Evolutionary conservation across 805 yeast genomes (phyloP).

Genomic region (Candida methanosorbosa): DNA sequence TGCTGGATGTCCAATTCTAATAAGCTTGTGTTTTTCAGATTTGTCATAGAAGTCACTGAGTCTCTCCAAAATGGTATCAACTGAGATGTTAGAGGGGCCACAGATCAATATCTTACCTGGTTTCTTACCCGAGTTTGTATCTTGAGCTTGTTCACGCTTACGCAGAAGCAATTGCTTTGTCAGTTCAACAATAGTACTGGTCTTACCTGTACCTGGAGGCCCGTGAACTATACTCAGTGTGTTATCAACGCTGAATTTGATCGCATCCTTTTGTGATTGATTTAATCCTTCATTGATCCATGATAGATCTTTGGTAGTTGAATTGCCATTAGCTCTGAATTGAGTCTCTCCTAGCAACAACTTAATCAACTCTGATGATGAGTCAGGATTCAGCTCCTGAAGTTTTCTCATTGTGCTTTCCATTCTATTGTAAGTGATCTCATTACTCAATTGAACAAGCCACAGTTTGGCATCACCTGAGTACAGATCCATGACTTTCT

Average conservation of each 20-base stretch:
- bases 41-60: conserved; percentile 35
- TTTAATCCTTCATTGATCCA: conserved; percentile 44
- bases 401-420: conserved; percentile 64
- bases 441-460: conserved; percentile 60
- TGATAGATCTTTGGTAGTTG: conserved; percentile 8
- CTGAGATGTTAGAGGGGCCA: conserved; percentile 91
- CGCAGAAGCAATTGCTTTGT: conserved; percentile 55
- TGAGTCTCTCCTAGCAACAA: conserved; percentile 36
- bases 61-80: conserved; percentile 84
- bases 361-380: conserved; percentile 31
- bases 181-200: conserved; percentile 76
- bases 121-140: no score
- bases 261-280: conserved; percentile 65
- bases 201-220: conserved; percentile 81
- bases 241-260: conserved; percentile 55
- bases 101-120: conserved; percentile 60
- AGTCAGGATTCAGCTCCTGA: conserved; percentile 31
- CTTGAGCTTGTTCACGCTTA: conserved; percentile 5
- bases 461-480: conserved; percentile 44
- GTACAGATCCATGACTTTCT: conserved; percentile 36
- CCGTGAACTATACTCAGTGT: conserved; percentile 57
- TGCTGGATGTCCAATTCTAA: conserved; percentile 93
- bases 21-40: conserved; percentile 34
- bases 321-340: conserved; percentile 21
- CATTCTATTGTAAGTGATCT: conserved; percentile 72